Conservation (phyloP, 495 filamentous ascomycete genomes). For the Annulohypoxylon moriforme region DNA sequence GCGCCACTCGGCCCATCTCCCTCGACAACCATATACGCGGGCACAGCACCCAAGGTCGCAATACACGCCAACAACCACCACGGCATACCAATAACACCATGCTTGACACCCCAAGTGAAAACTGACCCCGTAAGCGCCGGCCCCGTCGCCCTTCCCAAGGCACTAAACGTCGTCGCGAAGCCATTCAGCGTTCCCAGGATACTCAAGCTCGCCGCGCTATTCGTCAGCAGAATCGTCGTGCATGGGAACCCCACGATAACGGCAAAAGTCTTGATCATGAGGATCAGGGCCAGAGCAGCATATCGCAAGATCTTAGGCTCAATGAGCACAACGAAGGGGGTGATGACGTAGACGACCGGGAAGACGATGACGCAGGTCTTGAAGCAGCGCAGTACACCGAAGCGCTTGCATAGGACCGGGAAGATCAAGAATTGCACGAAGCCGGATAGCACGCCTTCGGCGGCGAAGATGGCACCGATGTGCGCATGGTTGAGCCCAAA, state of each 20-base stretch:
- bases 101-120: conserved; percentile 76
- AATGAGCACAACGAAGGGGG: conserved; percentile 77
- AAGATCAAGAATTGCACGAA: conserved; percentile 84
- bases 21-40: conserved; percentile 78
- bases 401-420: conserved; percentile 72
- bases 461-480: conserved; percentile 81
- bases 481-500: conserved; percentile 76
- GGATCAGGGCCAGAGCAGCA: conserved; percentile 62
- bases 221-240: conserved; percentile 89
- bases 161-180: conserved; percentile 81
- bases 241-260: conserved; percentile 88
- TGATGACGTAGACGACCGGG: conserved; percentile 76
- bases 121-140: conserved; percentile 74
- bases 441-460: conserved; percentile 78
- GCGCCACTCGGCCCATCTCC: conserved; percentile 73
- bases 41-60: conserved; percentile 70
- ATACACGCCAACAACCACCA: conserved; percentile 80
- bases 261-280: conserved; percentile 75
- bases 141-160: conserved; percentile 79
- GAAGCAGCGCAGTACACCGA: conserved; percentile 77
- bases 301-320: conserved; percentile 55
- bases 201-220: conserved; percentile 77
- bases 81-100: conserved; percentile 77
- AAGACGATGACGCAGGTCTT: conserved; percentile 68
- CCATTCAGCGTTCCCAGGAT: conserved; percentile 92